Conservation (phyloP, 2,329 filamentous ascomycete genomes). For the Cyclaneusma minus region DNA sequence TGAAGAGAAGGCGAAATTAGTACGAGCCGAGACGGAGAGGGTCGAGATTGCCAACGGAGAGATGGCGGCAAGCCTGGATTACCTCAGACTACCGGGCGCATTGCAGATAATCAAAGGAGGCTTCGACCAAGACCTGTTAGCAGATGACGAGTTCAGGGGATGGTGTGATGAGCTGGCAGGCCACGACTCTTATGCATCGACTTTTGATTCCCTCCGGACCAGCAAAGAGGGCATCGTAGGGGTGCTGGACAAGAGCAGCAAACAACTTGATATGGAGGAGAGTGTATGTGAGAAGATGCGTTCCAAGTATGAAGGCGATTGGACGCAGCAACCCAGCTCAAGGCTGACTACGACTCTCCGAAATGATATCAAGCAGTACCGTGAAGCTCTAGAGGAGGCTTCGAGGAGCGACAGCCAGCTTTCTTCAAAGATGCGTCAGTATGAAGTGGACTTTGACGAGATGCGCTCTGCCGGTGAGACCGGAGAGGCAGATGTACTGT, state of each 20-base stretch:
- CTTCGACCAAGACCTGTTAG: slow-evolving; percentile 73
- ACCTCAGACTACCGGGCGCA: slow-evolving; percentile 76
- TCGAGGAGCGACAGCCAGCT: slow-evolving; percentile 74
- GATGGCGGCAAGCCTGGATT: slow-evolving; percentile 90
- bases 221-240: slow-evolving; percentile 63
- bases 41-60: slow-evolving; percentile 88
- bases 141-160: slow-evolving; percentile 79
- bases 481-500: slow-evolving; percentile 76
- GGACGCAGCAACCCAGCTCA: slow-evolving; percentile 93
- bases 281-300: slow-evolving; percentile 98
- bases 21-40: slow-evolving; percentile 83
- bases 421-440: slow-evolving; percentile 68
- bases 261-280: slow-evolving; percentile 91
- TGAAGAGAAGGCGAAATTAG: slow-evolving; percentile 93
- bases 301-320: slow-evolving; percentile 87
- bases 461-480: slow-evolving; percentile 82
- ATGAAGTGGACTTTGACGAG: slow-evolving; percentile 81
- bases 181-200: slow-evolving; percentile 62
- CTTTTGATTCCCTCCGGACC: slow-evolving; percentile 63
- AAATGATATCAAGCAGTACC: slow-evolving; percentile 75
- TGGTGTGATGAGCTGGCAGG: slow-evolving; percentile 92
- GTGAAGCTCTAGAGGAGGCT: slow-evolving; percentile 79
- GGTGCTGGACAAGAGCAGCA: slow-evolving; percentile 63
- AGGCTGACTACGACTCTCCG: slow-evolving; percentile 76
- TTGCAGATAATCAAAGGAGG: slow-evolving; percentile 86